Evolutionary conservation across 2,329 filamentous ascomycete species (phyloP), one percentile per base, ranked within the genome.

Genomic region (Penicillium sp.): DNA sequence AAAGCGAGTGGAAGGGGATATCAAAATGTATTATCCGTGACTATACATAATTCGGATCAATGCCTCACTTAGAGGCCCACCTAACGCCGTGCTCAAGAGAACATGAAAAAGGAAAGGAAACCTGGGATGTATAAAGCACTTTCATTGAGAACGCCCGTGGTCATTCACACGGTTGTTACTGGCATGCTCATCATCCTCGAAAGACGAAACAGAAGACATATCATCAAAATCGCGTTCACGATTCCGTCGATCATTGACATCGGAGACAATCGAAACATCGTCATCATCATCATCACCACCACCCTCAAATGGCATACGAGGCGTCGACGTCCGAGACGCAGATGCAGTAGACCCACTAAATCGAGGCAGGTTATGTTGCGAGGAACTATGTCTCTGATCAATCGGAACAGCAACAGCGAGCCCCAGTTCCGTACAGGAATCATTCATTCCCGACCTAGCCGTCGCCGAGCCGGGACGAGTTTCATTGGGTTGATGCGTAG

Each of bases 161-260:
- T 34, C 29, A 26, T 54, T 24, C 6, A n/a, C 19, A n/a, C 9
- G 21, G 11, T 31, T 18, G 24, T 47, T n/a, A n/a, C n/a, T n/a
- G n/a, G n/a, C 48, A 19, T 55, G 46, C 29, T 44, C 48, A 19
- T 55, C 52, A 33, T 65, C 68, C 42, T 58, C 56, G 44, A 72
- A 61, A 2, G 67, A 70, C 19, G 68, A 72, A 3, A 72, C 67
- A 31, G 68, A 67, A 19, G 70, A 72, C 29, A 69, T 43, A 47
- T 70, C 66, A 60, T 71, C 67, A 33, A 64, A 56, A 13, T 63
- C 62, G 4, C 54, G 57, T 9, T 52, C 56, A 24, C 39, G 26
- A 18, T 24, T 24, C 16, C 28, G 52, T 3, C 50, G 42, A 3
- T 49, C 51, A 37, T 63, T 52, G 9, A 60, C 40, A 14, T 53